Conservation (phyloP, 2,329 filamentous ascomycete species). For the Fusarium graminum region DNA sequence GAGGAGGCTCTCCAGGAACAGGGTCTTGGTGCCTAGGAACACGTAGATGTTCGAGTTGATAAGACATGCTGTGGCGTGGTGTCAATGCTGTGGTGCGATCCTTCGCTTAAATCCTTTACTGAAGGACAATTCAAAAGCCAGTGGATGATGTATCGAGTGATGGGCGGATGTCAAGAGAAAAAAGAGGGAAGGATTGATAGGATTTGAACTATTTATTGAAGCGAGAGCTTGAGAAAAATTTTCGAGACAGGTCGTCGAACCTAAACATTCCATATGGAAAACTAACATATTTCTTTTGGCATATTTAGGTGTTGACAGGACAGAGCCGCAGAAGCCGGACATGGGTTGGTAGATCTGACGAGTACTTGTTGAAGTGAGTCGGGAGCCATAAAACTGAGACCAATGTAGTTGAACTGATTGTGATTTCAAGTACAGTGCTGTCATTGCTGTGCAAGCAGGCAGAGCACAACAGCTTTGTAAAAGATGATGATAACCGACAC, state of each 20-base stretch:
- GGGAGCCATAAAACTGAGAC: constrained; percentile 11
- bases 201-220: constrained; percentile 1
- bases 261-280: constrained; percentile 8
- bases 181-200: neutral
- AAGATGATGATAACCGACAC: neutral
- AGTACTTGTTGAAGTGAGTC: constrained; percentile 24
- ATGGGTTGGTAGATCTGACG: constrained; percentile 6
- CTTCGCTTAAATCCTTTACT: constrained; percentile 29
- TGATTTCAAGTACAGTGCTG: neutral
- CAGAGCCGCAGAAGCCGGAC: constrained; percentile 9
- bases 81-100: constrained; percentile 35
- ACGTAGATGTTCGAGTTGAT: constrained; percentile 23
- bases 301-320: constrained; percentile 13
- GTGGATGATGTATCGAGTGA: constrained; percentile 6
- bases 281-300: constrained; percentile 37
- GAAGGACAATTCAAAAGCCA: constrained; percentile 5
- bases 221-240: constrained; percentile 3
- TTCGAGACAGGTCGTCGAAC: constrained; percentile 9
- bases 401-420: neutral
- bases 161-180: neutral
- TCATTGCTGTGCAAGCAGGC: too few relatives aligned
- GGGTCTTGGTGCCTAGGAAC: constrained; percentile 35
- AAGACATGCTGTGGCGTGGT: constrained; percentile 35
- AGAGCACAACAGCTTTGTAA: neutral
- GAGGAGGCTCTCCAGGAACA: constrained; percentile 50